Percentiles rank a stretch among this genome's conserved stretches.
These are phyloP conservation scores for Lithospermum erythrorhizon DNA, from an alignment of 257 asterid genomes.

Conservation along the genomic window DNA sequence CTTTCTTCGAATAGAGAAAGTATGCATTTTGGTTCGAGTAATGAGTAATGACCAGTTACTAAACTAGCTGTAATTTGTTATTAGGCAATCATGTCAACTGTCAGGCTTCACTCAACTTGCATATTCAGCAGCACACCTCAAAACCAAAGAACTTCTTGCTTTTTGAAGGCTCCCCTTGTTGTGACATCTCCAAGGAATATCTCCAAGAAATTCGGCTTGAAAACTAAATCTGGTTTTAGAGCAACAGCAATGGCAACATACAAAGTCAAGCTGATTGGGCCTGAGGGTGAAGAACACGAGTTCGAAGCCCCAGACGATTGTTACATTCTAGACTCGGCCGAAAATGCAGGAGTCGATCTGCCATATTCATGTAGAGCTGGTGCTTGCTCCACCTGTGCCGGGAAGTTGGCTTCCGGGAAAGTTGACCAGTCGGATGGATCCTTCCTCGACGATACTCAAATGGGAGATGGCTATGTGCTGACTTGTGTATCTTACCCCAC, in stretches of 20 bases:
- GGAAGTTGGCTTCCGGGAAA: slow-evolving; percentile 11
- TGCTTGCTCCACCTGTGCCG: slow-evolving; percentile 16
- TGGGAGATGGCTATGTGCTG: slow-evolving; percentile 7
- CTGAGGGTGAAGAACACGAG: slow-evolving; percentile 12
- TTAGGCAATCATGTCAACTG: slow-evolving; percentile 7
- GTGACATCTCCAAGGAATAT: slow-evolving; percentile 2
- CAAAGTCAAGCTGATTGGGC: slow-evolving; percentile 12
- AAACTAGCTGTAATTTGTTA: background rate
- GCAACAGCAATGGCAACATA: slow-evolving; percentile 12
- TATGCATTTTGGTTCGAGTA: too few species aligned
- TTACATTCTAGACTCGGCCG: slow-evolving; percentile 9
- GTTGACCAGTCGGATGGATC: slow-evolving; percentile 18
- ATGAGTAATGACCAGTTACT: background rate
- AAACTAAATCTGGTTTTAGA: slow-evolving; percentile 7
- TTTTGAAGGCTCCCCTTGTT: background rate
- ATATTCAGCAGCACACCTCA: background rate
- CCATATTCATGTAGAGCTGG: slow-evolving; percentile 18
- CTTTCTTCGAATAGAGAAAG: background rate
- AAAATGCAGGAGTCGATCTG: slow-evolving; percentile 6
- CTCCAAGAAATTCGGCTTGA: slow-evolving; percentile 8
- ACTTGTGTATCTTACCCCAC: slow-evolving; percentile 12
- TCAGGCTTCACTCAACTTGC: background rate
- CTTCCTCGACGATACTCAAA: slow-evolving; percentile 10
- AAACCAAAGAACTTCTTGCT: background rate
- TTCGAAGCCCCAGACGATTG: slow-evolving; percentile 9